phyloP scores from a whole-genome alignment of 768 basidiomycete genomes.

The Macrolepiota fuliginosa region DNA sequence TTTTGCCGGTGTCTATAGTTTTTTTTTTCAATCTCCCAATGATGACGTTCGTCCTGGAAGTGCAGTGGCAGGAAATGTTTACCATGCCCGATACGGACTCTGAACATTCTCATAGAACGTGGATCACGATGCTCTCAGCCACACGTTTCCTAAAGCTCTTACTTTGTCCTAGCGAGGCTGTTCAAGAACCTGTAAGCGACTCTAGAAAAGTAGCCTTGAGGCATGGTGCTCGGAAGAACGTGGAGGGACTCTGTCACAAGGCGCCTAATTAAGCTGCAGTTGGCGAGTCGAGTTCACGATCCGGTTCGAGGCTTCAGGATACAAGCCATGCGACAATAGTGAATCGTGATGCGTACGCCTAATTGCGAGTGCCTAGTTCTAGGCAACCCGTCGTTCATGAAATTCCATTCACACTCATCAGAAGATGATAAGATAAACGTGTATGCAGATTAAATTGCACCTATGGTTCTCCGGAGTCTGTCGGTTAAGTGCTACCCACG shows the following conservation, averaged over 20 bases:
- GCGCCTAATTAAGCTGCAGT: neutral
- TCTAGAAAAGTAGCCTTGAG: neutral
- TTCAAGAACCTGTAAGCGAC: neutral
- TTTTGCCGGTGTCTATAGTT: neutral
- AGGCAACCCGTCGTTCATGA: no score
- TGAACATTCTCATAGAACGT: neutral
- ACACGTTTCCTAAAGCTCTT: neutral
- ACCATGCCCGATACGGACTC: neutral
- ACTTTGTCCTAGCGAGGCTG: neutral
- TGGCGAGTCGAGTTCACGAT: neutral
- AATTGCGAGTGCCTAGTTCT: neutral
- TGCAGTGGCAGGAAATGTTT: neutral
- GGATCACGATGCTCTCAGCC: neutral
- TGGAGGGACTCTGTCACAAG: neutral
- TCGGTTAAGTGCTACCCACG: neutral
- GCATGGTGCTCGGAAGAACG: neutral
- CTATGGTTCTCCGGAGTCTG: neutral
- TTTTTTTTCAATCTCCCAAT: neutral
- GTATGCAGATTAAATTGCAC: neutral
- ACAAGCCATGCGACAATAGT: neutral
- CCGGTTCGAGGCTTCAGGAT: neutral
- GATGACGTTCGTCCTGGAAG: neutral
- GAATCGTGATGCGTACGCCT: neutral
- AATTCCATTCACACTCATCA: no score
- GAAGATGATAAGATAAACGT: neutral